phyloP scores from a whole-genome alignment of 164 flowering plant species.

The Macadamia tetraphylla region DNA sequence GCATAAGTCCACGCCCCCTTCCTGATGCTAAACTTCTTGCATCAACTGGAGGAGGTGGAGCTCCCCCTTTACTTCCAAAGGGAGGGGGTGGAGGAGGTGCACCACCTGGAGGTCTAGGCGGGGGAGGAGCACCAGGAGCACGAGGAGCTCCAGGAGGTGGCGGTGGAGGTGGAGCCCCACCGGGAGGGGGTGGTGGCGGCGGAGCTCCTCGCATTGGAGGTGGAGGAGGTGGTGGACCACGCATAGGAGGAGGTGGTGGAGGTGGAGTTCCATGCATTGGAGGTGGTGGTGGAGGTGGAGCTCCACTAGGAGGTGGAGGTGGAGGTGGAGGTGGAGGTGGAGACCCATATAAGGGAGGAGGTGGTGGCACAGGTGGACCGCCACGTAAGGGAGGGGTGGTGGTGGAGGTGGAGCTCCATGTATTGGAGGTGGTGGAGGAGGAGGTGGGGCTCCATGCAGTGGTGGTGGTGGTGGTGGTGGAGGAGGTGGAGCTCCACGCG shows the following conservation, averaged over 20 bases:
- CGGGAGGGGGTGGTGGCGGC: conserved; percentile 35
- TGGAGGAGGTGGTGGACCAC: conserved; percentile 28
- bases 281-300: conserved; percentile 23
- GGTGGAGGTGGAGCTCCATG: conserved; percentile 14
- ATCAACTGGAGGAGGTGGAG: conserved; percentile 14
- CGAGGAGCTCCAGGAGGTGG: conserved; percentile 32
- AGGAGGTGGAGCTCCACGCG: background rate
- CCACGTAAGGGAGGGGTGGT: conserved; percentile 3
- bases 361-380: conserved; percentile 11
- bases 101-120: conserved; percentile 24
- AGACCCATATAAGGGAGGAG: conserved; percentile 17
- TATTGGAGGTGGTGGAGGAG: conserved; percentile 13
- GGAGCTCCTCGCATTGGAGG: conserved; percentile 20
- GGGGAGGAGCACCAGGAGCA: conserved; percentile 11
- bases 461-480: conserved; percentile 3
- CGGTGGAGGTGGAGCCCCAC: conserved; percentile 34
- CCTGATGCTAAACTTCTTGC: conserved; percentile 27
- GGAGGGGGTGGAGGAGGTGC: conserved; percentile 53
- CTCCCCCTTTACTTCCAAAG: conserved; percentile 30
- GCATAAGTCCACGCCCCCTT: conserved; percentile 68
- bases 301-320: conserved; percentile 21
- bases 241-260: conserved; percentile 23
- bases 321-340: conserved; percentile 24
- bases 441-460: conserved; percentile 9
- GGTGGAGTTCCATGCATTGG: conserved; percentile 11